Evolutionary conservation across 73 alveolate species (phyloP), one percentile per base, ranked within the genome.

Genomic region (Paramecium octaurelia): DNA sequence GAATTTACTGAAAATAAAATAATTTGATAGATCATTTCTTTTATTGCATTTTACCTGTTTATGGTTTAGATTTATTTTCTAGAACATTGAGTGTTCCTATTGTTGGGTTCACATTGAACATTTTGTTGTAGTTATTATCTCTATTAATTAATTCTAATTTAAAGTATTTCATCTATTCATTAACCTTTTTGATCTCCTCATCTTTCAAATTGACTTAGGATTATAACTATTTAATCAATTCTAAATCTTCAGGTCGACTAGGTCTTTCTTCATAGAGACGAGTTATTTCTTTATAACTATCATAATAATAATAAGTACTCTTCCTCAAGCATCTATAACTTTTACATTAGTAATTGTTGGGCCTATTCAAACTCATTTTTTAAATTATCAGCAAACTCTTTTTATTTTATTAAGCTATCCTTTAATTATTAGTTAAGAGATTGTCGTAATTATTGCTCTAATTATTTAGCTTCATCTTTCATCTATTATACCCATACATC

Each of bases 81-180:
- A 89, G 6, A 20, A 83, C 84, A 46, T 89, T 89, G 27, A 89
- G 48, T 4, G 88, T 83, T 44, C 94, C 94, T n/a, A 89, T 83
- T 29, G 76, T 89, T 11, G 94, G 94, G 10, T 69, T 70, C 18
- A 85, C 94, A 71, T 89, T 89, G 70, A 89, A 95, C 96, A 95
- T 92, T 93, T 97, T 96, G 94, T 97, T 97, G 93, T 94, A 97
- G 93, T 92, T 97, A 77, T 97, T 97, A 93, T 97, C 99, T 76
- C 99, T 95, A 89, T 97, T 97, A 14, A 97, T 95, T 31, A 97
- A 96, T 85, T 97, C 99, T 34, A 97, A 93, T 95, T 97, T 97
- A 93, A 97, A 97, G 97, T 97, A 97, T 85, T 97, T 97, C 99
- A 97, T 97, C 68, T 97, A 97, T 73, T 97, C 99, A 76, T 95